These are phyloP conservation scores for Globisporangium viniferum DNA, from an alignment of 352 stramenopile genomes.

Conservation along the genomic window DNA sequence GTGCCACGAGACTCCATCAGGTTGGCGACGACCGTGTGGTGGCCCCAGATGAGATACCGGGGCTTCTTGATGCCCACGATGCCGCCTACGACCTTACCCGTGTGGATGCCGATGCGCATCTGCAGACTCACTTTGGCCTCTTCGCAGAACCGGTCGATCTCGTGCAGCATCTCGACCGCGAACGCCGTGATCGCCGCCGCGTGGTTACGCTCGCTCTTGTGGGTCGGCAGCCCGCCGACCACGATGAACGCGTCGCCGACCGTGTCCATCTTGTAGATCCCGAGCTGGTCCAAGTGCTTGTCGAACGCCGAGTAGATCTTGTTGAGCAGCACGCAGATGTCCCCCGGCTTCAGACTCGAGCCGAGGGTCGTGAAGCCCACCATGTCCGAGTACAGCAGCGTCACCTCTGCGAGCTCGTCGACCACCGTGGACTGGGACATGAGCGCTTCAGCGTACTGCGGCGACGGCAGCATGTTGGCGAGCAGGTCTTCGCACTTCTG, in stretches of 20 bases:
- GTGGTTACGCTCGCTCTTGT: slow-evolving; percentile 73
- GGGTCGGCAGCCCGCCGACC: slow-evolving; percentile 60
- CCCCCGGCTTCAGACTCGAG: slow-evolving; percentile 47
- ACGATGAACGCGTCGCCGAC: slow-evolving; percentile 86
- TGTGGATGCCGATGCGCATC: slow-evolving; percentile 87
- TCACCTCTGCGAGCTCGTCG: slow-evolving; percentile 80
- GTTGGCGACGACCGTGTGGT: slow-evolving; percentile 77
- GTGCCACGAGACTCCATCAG: slow-evolving; percentile 71
- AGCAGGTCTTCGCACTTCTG: slow-evolving; percentile 82
- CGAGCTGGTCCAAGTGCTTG: slow-evolving; percentile 70
- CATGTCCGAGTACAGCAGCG: slow-evolving; percentile 85
- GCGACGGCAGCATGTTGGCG: slow-evolving; percentile 82
- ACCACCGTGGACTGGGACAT: slow-evolving; percentile 75
- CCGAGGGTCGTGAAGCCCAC: slow-evolving; percentile 79
- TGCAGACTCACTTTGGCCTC: slow-evolving; percentile 65
- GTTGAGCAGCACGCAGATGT: slow-evolving; percentile 81
- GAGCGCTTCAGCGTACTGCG: slow-evolving; percentile 65
- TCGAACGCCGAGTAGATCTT: slow-evolving; percentile 83
- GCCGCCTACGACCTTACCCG: slow-evolving; percentile 73
- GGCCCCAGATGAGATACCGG: slow-evolving; percentile 83
- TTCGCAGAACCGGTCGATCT: slow-evolving; percentile 74
- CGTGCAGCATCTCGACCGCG: slow-evolving; percentile 82
- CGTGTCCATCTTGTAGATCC: slow-evolving; percentile 88
- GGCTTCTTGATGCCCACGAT: slow-evolving; percentile 85
- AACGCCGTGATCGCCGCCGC: slow-evolving; percentile 74